Percentiles rank a stretch among this genome's conserved stretches.
Conservation (phyloP, 768 basidiomycete genomes). For the Gloeophyllum trabeum region DNA sequence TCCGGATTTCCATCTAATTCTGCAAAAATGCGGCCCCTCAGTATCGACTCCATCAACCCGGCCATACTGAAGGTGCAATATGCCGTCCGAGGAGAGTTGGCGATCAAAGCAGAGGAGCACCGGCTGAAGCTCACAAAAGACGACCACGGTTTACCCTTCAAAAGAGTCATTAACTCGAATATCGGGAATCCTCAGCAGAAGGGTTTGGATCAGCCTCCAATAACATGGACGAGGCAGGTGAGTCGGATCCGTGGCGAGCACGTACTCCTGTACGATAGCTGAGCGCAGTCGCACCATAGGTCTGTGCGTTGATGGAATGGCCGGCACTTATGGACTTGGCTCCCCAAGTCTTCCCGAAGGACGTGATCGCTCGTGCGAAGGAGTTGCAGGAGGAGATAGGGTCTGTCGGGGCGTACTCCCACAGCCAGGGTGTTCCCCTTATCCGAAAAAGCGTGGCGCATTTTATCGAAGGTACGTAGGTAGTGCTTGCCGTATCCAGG, state of each 20-base stretch:
- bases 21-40: conserved; percentile 27
- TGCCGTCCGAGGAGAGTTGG: conserved; percentile 94
- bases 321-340: conserved; percentile 74
- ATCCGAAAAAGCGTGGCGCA: conserved; percentile 83
- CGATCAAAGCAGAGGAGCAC: conserved; percentile 84
- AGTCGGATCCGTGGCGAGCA: conserved; percentile 9
- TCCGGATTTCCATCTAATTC: no score
- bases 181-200: conserved; percentile 98
- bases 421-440: conserved; percentile 84
- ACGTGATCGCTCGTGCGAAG: conserved; percentile 76
- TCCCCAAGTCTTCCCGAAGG: conserved; percentile 68
- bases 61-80: conserved; percentile 84
- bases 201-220: conserved; percentile 84
- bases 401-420: conserved; percentile 90
- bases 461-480: conserved; percentile 75
- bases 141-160: conserved; percentile 64
- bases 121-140: conserved; percentile 56
- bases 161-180: conserved; percentile 85
- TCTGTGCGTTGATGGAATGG: conserved; percentile 88
- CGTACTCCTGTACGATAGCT: background rate
- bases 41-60: conserved; percentile 69
- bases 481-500: no score
- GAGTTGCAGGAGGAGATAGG: conserved; percentile 81
- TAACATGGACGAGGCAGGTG: conserved; percentile 90
- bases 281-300: conserved; percentile 35